phyloP scores from a whole-genome alignment of 2,329 filamentous ascomycete species.

The Xylariaceae sp. region DNA sequence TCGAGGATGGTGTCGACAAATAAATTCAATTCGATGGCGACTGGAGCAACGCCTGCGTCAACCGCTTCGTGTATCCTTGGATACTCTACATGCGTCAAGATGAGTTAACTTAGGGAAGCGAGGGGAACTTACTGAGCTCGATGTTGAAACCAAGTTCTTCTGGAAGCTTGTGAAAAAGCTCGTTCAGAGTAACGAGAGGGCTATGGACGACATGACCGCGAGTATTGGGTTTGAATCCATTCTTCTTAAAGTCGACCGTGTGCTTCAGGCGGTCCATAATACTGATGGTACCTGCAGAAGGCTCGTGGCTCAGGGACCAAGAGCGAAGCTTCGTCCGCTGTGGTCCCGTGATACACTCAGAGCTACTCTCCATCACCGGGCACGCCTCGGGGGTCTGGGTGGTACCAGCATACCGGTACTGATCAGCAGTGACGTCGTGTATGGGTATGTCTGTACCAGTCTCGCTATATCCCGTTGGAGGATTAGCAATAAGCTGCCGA shows the following conservation, averaged over 20 bases:
- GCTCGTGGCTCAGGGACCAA: slow-evolving; percentile 17
- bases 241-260: slow-evolving; percentile 34
- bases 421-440: slow-evolving; percentile 33
- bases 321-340: slow-evolving; percentile 14
- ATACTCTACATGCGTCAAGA: slow-evolving; percentile 28
- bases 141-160: slow-evolving; percentile 33
- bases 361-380: background rate
- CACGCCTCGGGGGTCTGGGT: slow-evolving; percentile 13
- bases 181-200: slow-evolving; percentile 32
- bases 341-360: background rate
- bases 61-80: slow-evolving; percentile 33
- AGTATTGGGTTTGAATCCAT: slow-evolving; percentile 36
- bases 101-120: background rate
- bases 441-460: slow-evolving; percentile 36
- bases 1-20: slow-evolving; percentile 34
- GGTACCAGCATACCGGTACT: slow-evolving; percentile 30
- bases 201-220: slow-evolving; percentile 33
- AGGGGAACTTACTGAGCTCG: slow-evolving; percentile 32
- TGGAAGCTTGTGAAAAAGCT: slow-evolving; percentile 31
- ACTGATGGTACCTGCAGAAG: slow-evolving; percentile 13
- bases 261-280: slow-evolving; percentile 30
- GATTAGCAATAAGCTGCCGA: too few relatives aligned
- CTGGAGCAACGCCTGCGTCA: slow-evolving; percentile 28
- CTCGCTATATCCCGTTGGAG: too few relatives aligned
- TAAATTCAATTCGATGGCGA: slow-evolving; percentile 34